These are phyloP conservation scores for Echium plantagineum DNA, from an alignment of 257 asterid species.

Conservation along the genomic window DNA sequence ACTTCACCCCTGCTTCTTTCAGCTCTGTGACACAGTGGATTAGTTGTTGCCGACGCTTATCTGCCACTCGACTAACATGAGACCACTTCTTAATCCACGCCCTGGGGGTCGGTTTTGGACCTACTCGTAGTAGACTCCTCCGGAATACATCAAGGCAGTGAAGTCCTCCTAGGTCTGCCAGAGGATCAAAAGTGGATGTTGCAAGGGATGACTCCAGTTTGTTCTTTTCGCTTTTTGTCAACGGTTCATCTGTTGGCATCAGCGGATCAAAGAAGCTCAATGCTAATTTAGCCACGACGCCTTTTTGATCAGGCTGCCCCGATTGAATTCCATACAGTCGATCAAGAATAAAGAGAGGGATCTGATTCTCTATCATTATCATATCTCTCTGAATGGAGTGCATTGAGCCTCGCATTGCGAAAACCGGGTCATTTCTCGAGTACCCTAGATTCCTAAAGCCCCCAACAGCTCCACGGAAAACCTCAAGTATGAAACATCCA, in stretches of 20 bases:
- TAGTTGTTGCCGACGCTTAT: slow-evolving; percentile 68
- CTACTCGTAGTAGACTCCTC: slow-evolving; percentile 43
- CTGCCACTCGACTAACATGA: slow-evolving; percentile 47
- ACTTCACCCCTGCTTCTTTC: slow-evolving; percentile 60
- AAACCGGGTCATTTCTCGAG: slow-evolving; percentile 62
- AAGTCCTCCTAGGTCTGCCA: slow-evolving; percentile 53
- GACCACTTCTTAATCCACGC: slow-evolving; percentile 72
- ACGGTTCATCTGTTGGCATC: slow-evolving; percentile 71
- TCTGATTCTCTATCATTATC: slow-evolving; percentile 91
- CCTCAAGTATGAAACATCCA: slow-evolving; percentile 58
- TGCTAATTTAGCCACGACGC: slow-evolving; percentile 52
- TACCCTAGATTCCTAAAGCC: slow-evolving; percentile 59
- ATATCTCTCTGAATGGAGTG: slow-evolving; percentile 77
- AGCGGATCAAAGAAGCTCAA: slow-evolving; percentile 64
- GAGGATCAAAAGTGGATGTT: slow-evolving; percentile 44
- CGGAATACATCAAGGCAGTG: slow-evolving; percentile 80
- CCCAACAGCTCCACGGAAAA: slow-evolving; percentile 55
- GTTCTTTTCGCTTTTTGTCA: slow-evolving; percentile 36
- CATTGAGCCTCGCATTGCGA: slow-evolving; percentile 79
- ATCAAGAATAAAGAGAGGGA: slow-evolving; percentile 61
- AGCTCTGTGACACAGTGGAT: slow-evolving; percentile 69
- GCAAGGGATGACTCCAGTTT: slow-evolving; percentile 28
- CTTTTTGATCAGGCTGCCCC: slow-evolving; percentile 34
- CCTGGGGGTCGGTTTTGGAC: slow-evolving; percentile 53
- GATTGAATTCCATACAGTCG: slow-evolving; percentile 37